Percentiles rank a stretch among this genome's conserved stretches.
These are phyloP conservation scores for Aureobasidium sp. DNA, from an alignment of 2,329 filamentous ascomycete species.

Conservation along the genomic window DNA sequence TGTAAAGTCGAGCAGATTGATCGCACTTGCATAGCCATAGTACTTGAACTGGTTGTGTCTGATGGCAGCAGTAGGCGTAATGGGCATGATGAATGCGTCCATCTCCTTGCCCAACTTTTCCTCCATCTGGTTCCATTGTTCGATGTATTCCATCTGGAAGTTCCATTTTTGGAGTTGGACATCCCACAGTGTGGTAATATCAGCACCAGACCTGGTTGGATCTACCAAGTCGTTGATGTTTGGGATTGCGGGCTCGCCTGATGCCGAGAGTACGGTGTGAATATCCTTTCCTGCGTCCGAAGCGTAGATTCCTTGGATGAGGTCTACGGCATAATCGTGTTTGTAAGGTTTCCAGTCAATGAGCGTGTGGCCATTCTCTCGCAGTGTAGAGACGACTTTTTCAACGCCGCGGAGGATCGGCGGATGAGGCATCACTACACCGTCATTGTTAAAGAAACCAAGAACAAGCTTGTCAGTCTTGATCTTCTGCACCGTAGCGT, in stretches of 20 bases:
- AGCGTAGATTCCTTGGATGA: conserved; percentile 48
- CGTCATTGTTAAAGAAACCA: conserved; percentile 30
- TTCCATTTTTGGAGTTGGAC: conserved; percentile 6
- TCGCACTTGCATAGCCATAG: conserved; percentile 20
- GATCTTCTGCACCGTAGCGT: neutral
- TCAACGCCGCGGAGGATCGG: conserved; percentile 32
- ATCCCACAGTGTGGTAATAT: conserved; percentile 1
- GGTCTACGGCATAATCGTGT: conserved; percentile 45
- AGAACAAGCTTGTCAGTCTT: conserved; percentile 25
- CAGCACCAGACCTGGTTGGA: neutral
- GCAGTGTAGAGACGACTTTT: conserved; percentile 16
- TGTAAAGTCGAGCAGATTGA: conserved; percentile 16
- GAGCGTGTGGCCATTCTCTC: conserved; percentile 18
- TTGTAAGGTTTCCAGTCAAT: conserved; percentile 46
- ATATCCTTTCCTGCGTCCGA: conserved; percentile 54
- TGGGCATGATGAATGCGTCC: conserved; percentile 32
- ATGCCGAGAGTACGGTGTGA: conserved; percentile 42
- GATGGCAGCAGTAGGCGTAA: conserved; percentile 33
- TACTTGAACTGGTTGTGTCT: conserved; percentile 27
- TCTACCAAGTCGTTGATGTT: conserved; percentile 29
- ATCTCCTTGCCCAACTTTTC: conserved; percentile 29
- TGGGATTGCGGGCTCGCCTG: conserved; percentile 28
- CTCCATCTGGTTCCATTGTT: conserved; percentile 32
- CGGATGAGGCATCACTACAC: conserved; percentile 30
- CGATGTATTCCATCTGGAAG: conserved; percentile 12